Base-by-base conservation (phyloP, 108 stramenopile genomes). In the Pseudonitzschia multiseries region DNA sequence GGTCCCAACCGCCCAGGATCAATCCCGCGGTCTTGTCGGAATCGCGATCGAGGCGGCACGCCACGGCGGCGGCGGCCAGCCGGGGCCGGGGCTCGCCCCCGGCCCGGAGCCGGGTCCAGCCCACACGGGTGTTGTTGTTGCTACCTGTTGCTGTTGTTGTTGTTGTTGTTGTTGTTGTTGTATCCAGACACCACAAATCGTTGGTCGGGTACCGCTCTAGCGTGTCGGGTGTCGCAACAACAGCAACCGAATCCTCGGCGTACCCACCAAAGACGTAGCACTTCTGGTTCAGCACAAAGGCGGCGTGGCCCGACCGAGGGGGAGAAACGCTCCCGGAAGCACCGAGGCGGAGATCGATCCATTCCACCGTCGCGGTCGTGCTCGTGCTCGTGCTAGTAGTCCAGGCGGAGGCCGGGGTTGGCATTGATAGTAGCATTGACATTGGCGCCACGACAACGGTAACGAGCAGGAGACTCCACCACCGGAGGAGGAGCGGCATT, bases 1-100 rank as follows among this genome's bases (percentile, higher is more conserved):
- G 84, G 82, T 92, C 88, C 90, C 90, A 92, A 17, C 90, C 90
- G 24, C 88, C 90, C 13, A 92, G 33, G 0, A 92, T 44, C 57
- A 81, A 62, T 20, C 78, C 79, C 8, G 36, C 52, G 6, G 29
- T 10, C 46, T 12, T 29, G 18, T 40, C 66, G 36, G 36, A 2
- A 36, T 48, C 46, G 6, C 53, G 57, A n/a, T 66, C 57, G 15
- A 28, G 4, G 27, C 26, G 40, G 43, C 46, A 54, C 28, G 75
- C 12, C 24, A 50, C 83, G 28, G 83, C 75, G 1, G 88, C 86
- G 9, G 86, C 69, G 31, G 80, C 90, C 57, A 92, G 63, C 33
- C 90, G 75, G 31, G 81, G 81, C 57, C 79, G 81, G 18, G 90
- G 90, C 60, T 77, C 71, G 0, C 66, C 24, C 76, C 81, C 85